Evolutionary conservation across 306 rosid genomes (phyloP).

Genomic region (Trifolium fragiferum): DNA sequence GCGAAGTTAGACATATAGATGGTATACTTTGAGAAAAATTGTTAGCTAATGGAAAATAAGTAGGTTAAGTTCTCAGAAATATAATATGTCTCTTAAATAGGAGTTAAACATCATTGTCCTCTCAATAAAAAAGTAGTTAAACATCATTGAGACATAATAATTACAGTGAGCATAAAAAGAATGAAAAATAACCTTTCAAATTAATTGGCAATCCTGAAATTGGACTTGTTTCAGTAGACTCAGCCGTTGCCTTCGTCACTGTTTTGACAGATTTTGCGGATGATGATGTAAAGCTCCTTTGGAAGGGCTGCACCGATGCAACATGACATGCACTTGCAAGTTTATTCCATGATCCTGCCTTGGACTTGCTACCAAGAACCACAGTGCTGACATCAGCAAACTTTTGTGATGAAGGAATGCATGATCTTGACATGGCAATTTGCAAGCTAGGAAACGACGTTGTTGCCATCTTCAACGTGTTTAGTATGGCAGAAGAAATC

Average conservation of each 20-base stretch:
- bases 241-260: slow-evolving; percentile 71
- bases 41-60: background rate
- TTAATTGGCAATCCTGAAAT: slow-evolving; percentile 78
- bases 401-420: slow-evolving; percentile 61
- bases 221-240: slow-evolving; percentile 57
- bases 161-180: background rate
- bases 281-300: slow-evolving; percentile 57
- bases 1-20: no score
- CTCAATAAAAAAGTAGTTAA: slow-evolving; percentile 4
- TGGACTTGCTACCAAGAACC: slow-evolving; percentile 54
- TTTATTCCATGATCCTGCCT: slow-evolving; percentile 60
- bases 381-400: slow-evolving; percentile 46
- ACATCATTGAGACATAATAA: slow-evolving; percentile 25
- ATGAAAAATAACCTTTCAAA: slow-evolving; percentile 64
- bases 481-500: slow-evolving; percentile 40
- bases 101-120: background rate
- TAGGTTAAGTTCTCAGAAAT: background rate
- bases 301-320: slow-evolving; percentile 60
- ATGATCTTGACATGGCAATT: slow-evolving; percentile 66
- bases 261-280: slow-evolving; percentile 51
- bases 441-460: slow-evolving; percentile 79
- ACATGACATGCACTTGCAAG: slow-evolving; percentile 60
- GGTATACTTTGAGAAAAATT: background rate
- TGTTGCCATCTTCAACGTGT: slow-evolving; percentile 64
- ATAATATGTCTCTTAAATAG: background rate